phyloP scores from a whole-genome alignment of 345 rosid genomes.

The Moricandia arvensis region DNA sequence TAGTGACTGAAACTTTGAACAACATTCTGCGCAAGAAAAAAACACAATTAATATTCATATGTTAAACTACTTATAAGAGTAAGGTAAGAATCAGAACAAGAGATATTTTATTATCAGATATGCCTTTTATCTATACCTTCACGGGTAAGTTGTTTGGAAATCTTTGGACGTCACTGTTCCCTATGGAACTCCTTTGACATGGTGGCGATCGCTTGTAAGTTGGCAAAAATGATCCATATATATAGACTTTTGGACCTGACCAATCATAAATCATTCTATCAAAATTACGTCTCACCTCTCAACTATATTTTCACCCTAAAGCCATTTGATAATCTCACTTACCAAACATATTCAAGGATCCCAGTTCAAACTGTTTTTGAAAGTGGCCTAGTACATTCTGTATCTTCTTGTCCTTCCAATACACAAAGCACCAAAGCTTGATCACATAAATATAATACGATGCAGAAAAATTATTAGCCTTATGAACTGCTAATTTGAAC shows the following conservation, averaged over 20 bases:
- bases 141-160: constrained; percentile 37
- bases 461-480: neutral
- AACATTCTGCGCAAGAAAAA: constrained; percentile 44
- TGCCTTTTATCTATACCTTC: constrained; percentile 21
- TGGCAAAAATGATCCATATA: constrained; percentile 78
- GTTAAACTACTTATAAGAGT: too few species aligned
- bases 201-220: constrained; percentile 40
- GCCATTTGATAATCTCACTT: constrained; percentile 32
- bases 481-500: neutral
- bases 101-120: too few species aligned
- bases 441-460: neutral
- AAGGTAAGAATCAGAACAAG: too few species aligned
- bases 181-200: constrained; percentile 41
- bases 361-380: constrained; percentile 21
- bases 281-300: constrained; percentile 5
- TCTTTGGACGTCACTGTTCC: constrained; percentile 31
- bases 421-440: constrained; percentile 6
- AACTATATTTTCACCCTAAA: neutral
- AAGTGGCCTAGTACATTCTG: constrained; percentile 66
- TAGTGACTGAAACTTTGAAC: constrained; percentile 43
- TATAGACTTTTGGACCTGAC: constrained; percentile 58
- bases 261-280: constrained; percentile 26
- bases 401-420: constrained; percentile 62
- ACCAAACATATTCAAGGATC: constrained; percentile 51
- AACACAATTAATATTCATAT: neutral